Evolutionary conservation across 306 rosid genomes (phyloP), one percentile per base, ranked within the genome.

Genomic region (Rubus parviflorus): DNA sequence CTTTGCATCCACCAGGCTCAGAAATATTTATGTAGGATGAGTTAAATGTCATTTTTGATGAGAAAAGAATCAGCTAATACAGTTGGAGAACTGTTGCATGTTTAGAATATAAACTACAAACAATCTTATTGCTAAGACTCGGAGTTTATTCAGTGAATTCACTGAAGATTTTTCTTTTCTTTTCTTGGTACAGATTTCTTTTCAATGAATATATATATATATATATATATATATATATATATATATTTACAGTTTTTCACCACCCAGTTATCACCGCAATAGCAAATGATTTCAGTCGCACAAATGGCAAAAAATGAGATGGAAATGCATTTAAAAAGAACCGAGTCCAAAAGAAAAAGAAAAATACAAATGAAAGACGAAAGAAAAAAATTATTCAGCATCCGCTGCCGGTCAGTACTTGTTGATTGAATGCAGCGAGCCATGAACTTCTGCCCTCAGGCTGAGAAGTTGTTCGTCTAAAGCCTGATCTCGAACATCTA

Each of bases 361-460:
- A 13, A 64, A 9, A 30, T 48, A 42, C 13, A 64, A 10, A 38
- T 1, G 8, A 8, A 35, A 14, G 10, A 41, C n/a, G 7, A 57
- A 53, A 38, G 25, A 25, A 23, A 45, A 43, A 41, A 15, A 25
- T 42, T 0, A n/a, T 71, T 88, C 81, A 94, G 82, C 93, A 86
- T 77, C 90, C 87, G 63, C 78, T 75, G 60, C 87, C 89, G 0
- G 91, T 78, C 9, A 90, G 75, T 63, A 87, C 97, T 48, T 89
- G 87, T 35, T 91, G 97, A 77, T 89, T 88, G 67, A 91, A 80
- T 9, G 97, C 86, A 85, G 94, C 88, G 69, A 89, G 83, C 98
- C 98, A 96, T 16, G 94, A 84, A 76, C 92, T 87, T 75, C 89
- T 81, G 57, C 86, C 85, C 60, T 85, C 96, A 0, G 83, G 46